Evolutionary conservation across 257 asterid species (phyloP).

Genomic region (Catharanthus roseus): DNA sequence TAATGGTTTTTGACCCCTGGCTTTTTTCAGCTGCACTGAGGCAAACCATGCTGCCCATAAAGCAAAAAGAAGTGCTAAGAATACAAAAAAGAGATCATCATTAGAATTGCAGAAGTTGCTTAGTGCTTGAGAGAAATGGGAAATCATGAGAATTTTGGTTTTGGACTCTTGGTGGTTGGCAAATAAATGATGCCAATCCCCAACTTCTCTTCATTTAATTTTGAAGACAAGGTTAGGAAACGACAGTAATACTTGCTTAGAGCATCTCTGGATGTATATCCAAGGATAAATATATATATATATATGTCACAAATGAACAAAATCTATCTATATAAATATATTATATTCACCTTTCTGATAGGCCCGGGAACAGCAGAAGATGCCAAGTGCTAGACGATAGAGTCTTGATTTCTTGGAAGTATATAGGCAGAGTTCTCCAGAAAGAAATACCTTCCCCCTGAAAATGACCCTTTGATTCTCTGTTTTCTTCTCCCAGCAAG

Average conservation of each 20-base stretch:
- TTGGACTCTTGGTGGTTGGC: too few species aligned
- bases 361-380: background rate
- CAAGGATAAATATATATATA: too few species aligned
- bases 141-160: background rate
- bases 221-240: background rate
- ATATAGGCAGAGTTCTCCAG: background rate
- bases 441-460: too few species aligned
- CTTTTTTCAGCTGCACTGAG: background rate
- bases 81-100: background rate
- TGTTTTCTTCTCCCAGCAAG: too few species aligned
- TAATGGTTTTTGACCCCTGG: constrained; percentile 8
- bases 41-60: constrained; percentile 12
- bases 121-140: background rate
- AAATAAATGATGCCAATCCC: too few species aligned
- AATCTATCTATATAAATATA: background rate
- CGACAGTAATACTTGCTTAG: background rate
- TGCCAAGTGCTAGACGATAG: background rate
- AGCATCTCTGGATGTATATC: background rate
- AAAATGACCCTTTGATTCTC: too few species aligned
- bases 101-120: constrained; percentile 16
- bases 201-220: too few species aligned
- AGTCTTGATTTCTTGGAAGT: background rate
- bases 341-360: background rate
- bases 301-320: background rate
- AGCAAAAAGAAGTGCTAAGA: constrained; percentile 31